Conservation (phyloP, 2,329 filamentous ascomycete genomes). For the Rutstroemia sp. region DNA sequence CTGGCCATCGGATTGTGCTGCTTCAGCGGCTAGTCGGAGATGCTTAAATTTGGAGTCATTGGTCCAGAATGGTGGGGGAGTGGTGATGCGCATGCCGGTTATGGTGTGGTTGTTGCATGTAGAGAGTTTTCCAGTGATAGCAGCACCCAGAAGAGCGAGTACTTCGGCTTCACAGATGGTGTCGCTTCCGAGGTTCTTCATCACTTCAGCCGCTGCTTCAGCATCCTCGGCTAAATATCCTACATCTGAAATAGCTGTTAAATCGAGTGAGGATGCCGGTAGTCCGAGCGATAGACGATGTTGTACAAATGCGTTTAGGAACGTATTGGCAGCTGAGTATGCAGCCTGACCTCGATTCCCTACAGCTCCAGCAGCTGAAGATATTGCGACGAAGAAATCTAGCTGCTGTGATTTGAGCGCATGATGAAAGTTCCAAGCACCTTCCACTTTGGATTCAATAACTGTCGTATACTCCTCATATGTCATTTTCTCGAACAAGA, state of each 20-base stretch:
- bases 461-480: conserved; percentile 30
- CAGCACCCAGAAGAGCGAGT: conserved; percentile 43
- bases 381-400: conserved; percentile 38
- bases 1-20: conserved; percentile 14
- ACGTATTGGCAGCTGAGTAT: conserved; percentile 35
- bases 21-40: conserved; percentile 33
- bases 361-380: conserved; percentile 31
- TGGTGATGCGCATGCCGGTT: conserved; percentile 45
- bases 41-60: conserved; percentile 47
- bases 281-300: conserved; percentile 24
- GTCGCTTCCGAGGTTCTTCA: conserved; percentile 28
- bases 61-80: conserved; percentile 43
- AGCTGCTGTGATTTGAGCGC: conserved; percentile 21
- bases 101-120: conserved; percentile 44
- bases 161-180: conserved; percentile 48
- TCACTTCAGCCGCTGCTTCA: conserved; percentile 16
- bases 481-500: conserved; percentile 26
- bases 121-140: conserved; percentile 39
- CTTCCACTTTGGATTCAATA: conserved; percentile 31
- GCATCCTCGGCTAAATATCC: conserved; percentile 22
- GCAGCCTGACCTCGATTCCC: conserved; percentile 34
- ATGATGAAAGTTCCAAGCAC: conserved; percentile 28
- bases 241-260: conserved; percentile 26
- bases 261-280: conserved; percentile 27
- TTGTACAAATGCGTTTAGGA: conserved; percentile 31